phyloP scores from a whole-genome alignment of 345 rosid species.

The Melaleuca quinquenervia region DNA sequence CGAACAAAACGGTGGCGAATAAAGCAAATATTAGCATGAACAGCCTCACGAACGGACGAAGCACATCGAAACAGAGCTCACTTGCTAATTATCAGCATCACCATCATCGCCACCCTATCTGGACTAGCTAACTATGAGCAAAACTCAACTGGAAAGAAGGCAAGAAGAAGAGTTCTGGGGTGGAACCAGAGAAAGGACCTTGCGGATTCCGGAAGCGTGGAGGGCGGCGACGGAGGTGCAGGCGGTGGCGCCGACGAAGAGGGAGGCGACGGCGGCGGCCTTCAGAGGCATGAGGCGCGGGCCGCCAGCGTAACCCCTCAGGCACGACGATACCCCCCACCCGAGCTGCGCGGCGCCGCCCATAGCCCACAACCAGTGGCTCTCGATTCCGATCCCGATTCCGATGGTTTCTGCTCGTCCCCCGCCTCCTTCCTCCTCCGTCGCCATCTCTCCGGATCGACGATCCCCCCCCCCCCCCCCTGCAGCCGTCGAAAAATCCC shows the following conservation, averaged over 20 bases:
- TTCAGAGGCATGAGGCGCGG: constrained; percentile 43
- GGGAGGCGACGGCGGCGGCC: constrained; percentile 51
- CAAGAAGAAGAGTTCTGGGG: not conserved
- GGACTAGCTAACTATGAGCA: not conserved
- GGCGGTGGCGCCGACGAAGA: constrained; percentile 49
- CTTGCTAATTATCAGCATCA: not conserved
- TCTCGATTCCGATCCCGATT: not conserved
- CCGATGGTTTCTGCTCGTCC: not conserved
- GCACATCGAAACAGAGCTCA: not conserved
- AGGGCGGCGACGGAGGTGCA: constrained; percentile 30
- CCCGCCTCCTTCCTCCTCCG: constrained; percentile 2
- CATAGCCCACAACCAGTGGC: constrained; percentile 26
- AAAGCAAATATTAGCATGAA: not conserved
- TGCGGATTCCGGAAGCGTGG: constrained; percentile 42
- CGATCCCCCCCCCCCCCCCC: not conserved
- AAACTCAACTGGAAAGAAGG: not conserved
- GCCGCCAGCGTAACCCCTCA: constrained; percentile 50
- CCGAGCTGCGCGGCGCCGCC: constrained; percentile 33
- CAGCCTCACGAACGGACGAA: not conserved
- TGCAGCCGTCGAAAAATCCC: not conserved
- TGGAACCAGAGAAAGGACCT: constrained; percentile 8
- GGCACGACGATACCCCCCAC: constrained; percentile 32
- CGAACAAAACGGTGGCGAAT: not conserved
- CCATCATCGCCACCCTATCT: not conserved
- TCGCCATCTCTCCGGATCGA: not conserved